Evolutionary conservation across 805 yeast genomes (phyloP).

Genomic region (Ogataea nakhonphanomensis): DNA sequence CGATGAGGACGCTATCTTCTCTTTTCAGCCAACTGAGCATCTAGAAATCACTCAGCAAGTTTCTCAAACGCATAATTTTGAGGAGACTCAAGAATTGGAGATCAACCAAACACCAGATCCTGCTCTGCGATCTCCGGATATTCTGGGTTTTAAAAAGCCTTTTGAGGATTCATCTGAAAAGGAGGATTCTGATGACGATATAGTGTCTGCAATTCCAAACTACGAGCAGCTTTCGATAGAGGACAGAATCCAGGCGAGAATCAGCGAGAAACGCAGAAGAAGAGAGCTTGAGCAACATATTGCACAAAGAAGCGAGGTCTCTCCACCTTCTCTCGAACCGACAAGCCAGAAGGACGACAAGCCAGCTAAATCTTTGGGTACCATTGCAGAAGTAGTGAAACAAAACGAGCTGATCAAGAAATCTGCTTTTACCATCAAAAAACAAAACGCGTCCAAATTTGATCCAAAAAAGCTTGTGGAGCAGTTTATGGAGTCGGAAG

Average conservation of each 20-base stretch:
- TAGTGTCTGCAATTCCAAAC: constrained; percentile 11
- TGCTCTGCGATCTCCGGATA: no score
- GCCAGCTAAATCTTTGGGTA: constrained; percentile 7
- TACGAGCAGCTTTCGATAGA: constrained; percentile 25
- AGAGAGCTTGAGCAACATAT: constrained; percentile 16
- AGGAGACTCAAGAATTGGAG: not conserved
- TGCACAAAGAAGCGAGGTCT: not conserved
- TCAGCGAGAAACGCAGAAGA: constrained; percentile 15
- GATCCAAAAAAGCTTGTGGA: constrained; percentile 22
- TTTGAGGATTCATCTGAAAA: not conserved
- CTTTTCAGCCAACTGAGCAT: not conserved
- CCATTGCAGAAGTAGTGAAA: constrained; percentile 11
- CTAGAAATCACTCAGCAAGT: not conserved
- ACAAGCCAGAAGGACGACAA: constrained; percentile 5
- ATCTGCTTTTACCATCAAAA: constrained; percentile 13
- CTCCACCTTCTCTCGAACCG: not conserved
- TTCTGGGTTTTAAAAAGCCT: no score
- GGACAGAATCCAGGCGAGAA: constrained; percentile 30
- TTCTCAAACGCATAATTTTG: not conserved
- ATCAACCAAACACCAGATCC: no score
- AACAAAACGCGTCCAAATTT: constrained; percentile 21
- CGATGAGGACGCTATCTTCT: not conserved
- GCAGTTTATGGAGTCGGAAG: constrained; percentile 20
- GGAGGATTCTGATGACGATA: constrained; percentile 3
- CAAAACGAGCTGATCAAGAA: constrained; percentile 23